Conservation (phyloP, 1,139 yeast species). For the Candida freyschussii region DNA sequence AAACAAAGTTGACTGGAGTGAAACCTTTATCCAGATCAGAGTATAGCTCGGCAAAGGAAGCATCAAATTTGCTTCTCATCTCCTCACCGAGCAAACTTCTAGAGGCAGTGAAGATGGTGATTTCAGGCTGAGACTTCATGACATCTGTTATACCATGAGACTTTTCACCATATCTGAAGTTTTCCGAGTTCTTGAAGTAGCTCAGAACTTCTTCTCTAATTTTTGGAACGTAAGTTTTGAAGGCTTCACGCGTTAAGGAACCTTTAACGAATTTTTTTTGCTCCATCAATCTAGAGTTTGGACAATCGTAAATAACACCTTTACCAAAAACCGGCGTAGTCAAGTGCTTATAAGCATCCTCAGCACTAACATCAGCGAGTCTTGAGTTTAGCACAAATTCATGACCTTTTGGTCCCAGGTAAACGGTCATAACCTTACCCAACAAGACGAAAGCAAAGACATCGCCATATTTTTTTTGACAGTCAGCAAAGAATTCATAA, state of each 20-base stretch:
- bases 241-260: constrained; percentile 83
- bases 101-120: constrained; percentile 94
- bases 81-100: constrained; percentile 89
- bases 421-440: constrained; percentile 93
- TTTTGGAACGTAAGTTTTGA: constrained; percentile 80
- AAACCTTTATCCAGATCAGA: constrained; percentile 95
- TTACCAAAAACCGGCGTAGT: constrained; percentile 97
- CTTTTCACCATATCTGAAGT: constrained; percentile 34
- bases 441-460: constrained; percentile 83
- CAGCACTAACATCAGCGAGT: constrained; percentile 87
- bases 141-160: constrained; percentile 59
- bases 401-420: constrained; percentile 95
- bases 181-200: constrained; percentile 51
- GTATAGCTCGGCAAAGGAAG: constrained; percentile 79
- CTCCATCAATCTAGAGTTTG: constrained; percentile 91
- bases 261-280: constrained; percentile 95
- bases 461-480: constrained; percentile 83
- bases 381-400: constrained; percentile 93
- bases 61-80: constrained; percentile 77
- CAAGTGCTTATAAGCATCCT: constrained; percentile 89
- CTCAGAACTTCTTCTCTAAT: constrained; percentile 71
- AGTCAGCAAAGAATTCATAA: constrained; percentile 75
- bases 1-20: constrained; percentile 92
- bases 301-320: constrained; percentile 96
- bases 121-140: constrained; percentile 85